Evolutionary conservation across 2,329 filamentous ascomycete genomes (phyloP), one percentile per base, ranked within the genome.

Genomic region (Fusarium veterinarium): DNA sequence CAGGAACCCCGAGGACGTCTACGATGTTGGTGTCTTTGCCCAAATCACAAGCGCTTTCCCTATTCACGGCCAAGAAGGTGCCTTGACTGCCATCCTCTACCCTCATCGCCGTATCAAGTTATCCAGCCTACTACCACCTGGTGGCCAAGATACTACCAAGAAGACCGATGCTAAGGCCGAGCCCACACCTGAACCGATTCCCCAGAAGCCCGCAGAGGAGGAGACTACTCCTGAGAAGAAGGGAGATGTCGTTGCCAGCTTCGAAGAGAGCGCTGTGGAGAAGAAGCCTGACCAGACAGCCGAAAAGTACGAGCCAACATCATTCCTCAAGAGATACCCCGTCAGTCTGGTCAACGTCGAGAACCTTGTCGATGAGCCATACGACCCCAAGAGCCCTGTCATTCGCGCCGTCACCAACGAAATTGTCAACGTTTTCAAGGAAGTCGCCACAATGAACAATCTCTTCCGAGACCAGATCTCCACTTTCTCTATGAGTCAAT

Each of bases 361-460:
- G 70, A 99, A 99, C 77, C 87, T 99, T 60, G 86, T 87, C 1
- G 96, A 99, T 78, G 93, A 97, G 78, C 92, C 95, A 1, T 93
- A 93, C 80, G 96, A 98, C 81, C 92, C 94, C 79, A 97, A 95
- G 83, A 96, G 93, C 78, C 92, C 92, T 23, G 91, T 96, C 38
- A 95, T 98, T 67, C 92, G 94, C 61, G 96, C 96, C 17, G 91
- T 99, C 49, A 96, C 95, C 55, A 97, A 95, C 78, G 97, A 99
- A 84, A 98, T 99, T 69, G 95, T 99, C 80, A 98, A 98, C 80
- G 96, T 97, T 1, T 98, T 98, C 87, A 98, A 98, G 84, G 95
- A 98, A 81, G 94, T 99, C 60, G 95, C 95, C 14, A 92, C 91
- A 48, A 90, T 98, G 83, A 99, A 98, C 84, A 94, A 93, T 67